A percentile compares a stretch with the other conserved stretches of the same genome.
phyloP scores from a whole-genome alignment of 2,329 filamentous ascomycete species.

The Diaporthe destruens region DNA sequence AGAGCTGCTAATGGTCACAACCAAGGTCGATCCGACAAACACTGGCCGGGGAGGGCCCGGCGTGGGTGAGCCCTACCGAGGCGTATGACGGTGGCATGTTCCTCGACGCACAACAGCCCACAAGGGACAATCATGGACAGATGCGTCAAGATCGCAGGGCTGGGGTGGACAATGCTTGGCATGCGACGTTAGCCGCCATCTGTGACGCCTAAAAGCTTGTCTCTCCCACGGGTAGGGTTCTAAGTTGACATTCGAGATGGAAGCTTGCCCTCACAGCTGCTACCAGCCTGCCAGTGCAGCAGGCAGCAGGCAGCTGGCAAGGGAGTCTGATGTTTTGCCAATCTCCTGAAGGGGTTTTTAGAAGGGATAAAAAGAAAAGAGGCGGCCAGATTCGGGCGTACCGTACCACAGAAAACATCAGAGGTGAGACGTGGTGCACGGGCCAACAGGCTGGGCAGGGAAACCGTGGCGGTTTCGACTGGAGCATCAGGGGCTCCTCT shows the following conservation, averaged over 20 bases:
- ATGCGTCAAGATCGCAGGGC: slow-evolving; percentile 8
- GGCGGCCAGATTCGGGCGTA: background rate
- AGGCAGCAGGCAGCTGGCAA: background rate
- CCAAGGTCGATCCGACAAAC: background rate
- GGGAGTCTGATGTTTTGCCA: too few species aligned
- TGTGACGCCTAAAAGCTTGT: slow-evolving; percentile 17
- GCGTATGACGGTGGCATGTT: slow-evolving; percentile 23
- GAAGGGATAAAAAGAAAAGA: background rate
- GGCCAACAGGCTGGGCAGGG: slow-evolving; percentile 29
- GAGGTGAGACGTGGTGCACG: slow-evolving; percentile 30
- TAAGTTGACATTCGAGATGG: slow-evolving; percentile 25
- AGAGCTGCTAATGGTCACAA: background rate
- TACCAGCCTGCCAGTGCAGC: background rate
- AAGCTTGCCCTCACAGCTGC: background rate
- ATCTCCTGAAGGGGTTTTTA: background rate
- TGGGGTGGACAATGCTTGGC: background rate
- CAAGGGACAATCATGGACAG: background rate
- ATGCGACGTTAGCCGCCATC: slow-evolving; percentile 20
- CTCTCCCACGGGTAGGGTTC: background rate
- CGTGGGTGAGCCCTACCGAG: background rate
- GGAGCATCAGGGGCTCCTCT: slow-evolving; percentile 21
- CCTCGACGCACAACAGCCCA: slow-evolving; percentile 2
- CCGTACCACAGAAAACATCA: slow-evolving; percentile 22
- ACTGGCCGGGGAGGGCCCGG: background rate
- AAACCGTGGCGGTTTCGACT: slow-evolving; percentile 32